These are phyloP conservation scores for Pseudogymnoascus destructans DNA, from an alignment of 2,329 filamentous ascomycete genomes.

Conservation along the genomic window DNA sequence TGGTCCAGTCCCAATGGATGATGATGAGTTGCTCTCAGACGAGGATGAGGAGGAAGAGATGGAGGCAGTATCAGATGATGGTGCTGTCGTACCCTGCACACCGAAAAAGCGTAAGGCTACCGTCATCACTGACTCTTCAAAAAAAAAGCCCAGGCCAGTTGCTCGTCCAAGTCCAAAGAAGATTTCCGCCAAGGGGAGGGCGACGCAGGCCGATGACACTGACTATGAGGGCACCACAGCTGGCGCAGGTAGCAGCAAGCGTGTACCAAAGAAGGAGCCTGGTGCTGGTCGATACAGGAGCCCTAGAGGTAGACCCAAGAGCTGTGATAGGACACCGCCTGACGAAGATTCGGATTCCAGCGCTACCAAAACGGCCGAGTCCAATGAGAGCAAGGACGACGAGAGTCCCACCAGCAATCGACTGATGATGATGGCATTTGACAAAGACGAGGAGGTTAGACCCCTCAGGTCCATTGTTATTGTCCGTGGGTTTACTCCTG, in stretches of 20 bases:
- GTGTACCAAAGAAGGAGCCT: not conserved
- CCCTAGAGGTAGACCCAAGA: not conserved
- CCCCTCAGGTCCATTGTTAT: not conserved
- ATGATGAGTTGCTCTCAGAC: not conserved
- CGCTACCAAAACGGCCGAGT: not conserved
- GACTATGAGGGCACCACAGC: not conserved
- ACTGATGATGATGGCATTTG: conserved; percentile 5
- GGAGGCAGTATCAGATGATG: not conserved
- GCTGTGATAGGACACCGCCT: not conserved
- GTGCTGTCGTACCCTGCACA: not conserved
- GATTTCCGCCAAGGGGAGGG: not conserved
- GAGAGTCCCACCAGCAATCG: not conserved
- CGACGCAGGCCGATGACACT: not conserved
- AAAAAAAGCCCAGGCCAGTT: not conserved
- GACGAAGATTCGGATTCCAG: not conserved
- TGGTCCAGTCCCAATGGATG: not conserved
- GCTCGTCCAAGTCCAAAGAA: not conserved
- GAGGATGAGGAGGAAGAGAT: not conserved
- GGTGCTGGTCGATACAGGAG: not conserved
- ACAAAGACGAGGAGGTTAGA: not conserved
- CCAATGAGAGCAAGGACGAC: not conserved
- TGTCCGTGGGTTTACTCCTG: not conserved
- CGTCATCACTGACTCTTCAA: not conserved
- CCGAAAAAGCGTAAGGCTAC: not conserved
- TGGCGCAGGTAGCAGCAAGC: not conserved